These are phyloP conservation scores for Tetrastigma voinierianum DNA, from an alignment of 164 flowering plant genomes.

Conservation along the genomic window DNA sequence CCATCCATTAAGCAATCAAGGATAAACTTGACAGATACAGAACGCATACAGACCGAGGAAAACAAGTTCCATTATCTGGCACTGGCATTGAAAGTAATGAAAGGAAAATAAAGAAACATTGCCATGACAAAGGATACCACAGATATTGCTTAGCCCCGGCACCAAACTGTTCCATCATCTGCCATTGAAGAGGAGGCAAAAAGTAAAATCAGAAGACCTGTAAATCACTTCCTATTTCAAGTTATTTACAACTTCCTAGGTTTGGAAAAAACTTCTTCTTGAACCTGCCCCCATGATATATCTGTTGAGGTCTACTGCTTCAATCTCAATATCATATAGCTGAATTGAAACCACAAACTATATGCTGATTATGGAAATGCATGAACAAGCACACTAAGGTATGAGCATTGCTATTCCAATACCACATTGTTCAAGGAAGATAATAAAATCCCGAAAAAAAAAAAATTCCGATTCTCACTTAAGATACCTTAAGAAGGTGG, in stretches of 20 bases:
- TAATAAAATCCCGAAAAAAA: too few relatives aligned
- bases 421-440: too few relatives aligned
- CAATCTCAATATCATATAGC: too few relatives aligned
- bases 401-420: too few relatives aligned
- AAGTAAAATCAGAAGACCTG: background rate
- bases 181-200: slow-evolving; percentile 23
- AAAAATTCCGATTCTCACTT: too few relatives aligned
- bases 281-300: background rate
- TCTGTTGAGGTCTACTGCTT: background rate
- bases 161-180: slow-evolving; percentile 96
- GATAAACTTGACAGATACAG: slow-evolving; percentile 15
- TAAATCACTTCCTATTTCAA: background rate
- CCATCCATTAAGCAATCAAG: slow-evolving; percentile 73
- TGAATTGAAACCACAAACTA: too few relatives aligned
- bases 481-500: too few relatives aligned
- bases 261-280: background rate
- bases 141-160: slow-evolving; percentile 90
- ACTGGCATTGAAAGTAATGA: slow-evolving; percentile 2
- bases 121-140: slow-evolving; percentile 61
- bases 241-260: background rate
- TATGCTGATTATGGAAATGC: too few relatives aligned
- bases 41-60: background rate
- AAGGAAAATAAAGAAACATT: slow-evolving; percentile 2
- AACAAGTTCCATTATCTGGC: background rate
- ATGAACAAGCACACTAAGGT: too few relatives aligned